phyloP scores from a whole-genome alignment of 2,329 filamentous ascomycete genomes.

The Diaporthe citrichinensis region DNA sequence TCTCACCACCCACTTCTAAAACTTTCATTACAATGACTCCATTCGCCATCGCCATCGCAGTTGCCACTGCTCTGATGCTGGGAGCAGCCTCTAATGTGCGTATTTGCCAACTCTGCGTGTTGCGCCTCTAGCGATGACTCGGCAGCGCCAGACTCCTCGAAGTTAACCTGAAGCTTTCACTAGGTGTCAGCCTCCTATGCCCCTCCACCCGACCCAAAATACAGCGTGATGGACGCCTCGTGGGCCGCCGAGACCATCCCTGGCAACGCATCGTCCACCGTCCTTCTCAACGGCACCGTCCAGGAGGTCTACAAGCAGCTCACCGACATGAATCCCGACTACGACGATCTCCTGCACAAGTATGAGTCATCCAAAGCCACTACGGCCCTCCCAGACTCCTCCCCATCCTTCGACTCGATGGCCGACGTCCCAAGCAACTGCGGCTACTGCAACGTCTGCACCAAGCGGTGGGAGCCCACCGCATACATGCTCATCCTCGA shows the following conservation, averaged over 20 bases:
- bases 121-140: background rate
- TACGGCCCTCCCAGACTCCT: background rate
- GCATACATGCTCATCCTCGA: background rate
- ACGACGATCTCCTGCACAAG: background rate
- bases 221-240: background rate
- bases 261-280: background rate
- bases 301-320: constrained; percentile 3
- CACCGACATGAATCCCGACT: background rate
- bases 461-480: background rate
- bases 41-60: background rate
- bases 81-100: background rate
- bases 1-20: background rate
- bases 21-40: background rate
- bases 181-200: background rate
- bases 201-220: background rate
- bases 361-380: background rate
- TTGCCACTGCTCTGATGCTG: background rate
- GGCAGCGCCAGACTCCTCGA: background rate
- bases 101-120: background rate
- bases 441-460: constrained; percentile 12
- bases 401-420: background rate
- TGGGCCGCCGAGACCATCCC: background rate
- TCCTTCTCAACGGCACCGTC: background rate
- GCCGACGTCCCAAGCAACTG: background rate
- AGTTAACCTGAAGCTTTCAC: background rate